Conservation (phyloP, 2,329 filamentous ascomycete genomes). For the Davidsoniella neocaledoniae region DNA sequence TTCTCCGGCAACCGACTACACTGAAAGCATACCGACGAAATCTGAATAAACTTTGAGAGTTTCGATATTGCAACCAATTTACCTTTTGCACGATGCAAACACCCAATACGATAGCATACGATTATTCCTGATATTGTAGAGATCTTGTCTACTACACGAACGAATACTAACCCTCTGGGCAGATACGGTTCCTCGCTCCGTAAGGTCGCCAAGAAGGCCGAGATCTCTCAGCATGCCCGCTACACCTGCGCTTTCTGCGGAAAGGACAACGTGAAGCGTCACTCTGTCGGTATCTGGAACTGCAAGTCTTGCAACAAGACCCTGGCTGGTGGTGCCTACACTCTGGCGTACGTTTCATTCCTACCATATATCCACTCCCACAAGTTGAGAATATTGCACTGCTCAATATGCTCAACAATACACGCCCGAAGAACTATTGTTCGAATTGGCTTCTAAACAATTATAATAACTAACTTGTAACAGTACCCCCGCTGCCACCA, state of each 20-base stretch:
- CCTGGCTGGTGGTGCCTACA: slow-evolving; percentile 67
- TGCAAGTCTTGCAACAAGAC: slow-evolving; percentile 94
- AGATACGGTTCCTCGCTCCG: slow-evolving; percentile 98
- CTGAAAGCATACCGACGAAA: too few species aligned
- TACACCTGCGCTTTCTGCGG: slow-evolving; percentile 98
- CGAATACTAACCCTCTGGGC: slow-evolving; percentile 18
- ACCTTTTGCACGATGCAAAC: not conserved
- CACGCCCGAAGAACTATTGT: not conserved
- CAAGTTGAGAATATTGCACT: not conserved
- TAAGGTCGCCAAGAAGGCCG: slow-evolving; percentile 97
- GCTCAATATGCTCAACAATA: not conserved
- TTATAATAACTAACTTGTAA: slow-evolving; percentile 17
- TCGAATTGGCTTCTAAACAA: not conserved
- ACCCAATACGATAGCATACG: not conserved
- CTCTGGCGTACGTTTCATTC: slow-evolving; percentile 65
- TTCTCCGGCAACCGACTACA: not conserved
- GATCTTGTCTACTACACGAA: not conserved
- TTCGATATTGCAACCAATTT: too few species aligned
- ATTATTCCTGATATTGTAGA: not conserved
- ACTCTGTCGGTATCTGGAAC: slow-evolving; percentile 90
- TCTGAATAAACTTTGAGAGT: too few species aligned
- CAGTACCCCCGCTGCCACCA: slow-evolving; percentile 82
- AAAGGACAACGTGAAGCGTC: slow-evolving; percentile 84
- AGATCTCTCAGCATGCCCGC: slow-evolving; percentile 95
- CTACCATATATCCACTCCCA: not conserved